A percentile compares a stretch with the other conserved stretches of the same genome.
phyloP scores from a whole-genome alignment of 805 yeast genomes.

The Zygotorulaspora florentina region DNA sequence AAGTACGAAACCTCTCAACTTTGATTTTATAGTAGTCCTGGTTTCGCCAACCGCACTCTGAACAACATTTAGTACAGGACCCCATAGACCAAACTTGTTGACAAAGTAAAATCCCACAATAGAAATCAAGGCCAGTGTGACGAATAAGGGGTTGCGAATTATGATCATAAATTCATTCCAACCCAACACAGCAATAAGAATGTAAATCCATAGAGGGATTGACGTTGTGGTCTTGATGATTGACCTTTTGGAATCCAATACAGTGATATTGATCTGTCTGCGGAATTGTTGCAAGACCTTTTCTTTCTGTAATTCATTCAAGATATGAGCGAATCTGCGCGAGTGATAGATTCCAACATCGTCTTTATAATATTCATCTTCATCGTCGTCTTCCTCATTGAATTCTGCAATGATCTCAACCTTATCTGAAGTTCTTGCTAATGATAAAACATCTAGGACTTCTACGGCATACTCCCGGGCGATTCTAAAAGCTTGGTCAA shows the following conservation, averaged over 20 bases:
- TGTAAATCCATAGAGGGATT: constrained; percentile 80
- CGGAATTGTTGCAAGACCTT: constrained; percentile 57
- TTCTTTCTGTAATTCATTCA: constrained; percentile 54
- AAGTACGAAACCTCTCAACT: constrained; percentile 52
- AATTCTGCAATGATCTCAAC: constrained; percentile 57
- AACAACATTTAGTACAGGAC: constrained; percentile 63
- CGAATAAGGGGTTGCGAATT: constrained; percentile 77
- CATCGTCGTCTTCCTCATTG: constrained; percentile 37
- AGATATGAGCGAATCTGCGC: constrained; percentile 51
- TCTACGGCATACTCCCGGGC: constrained; percentile 57
- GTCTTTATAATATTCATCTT: constrained; percentile 35
- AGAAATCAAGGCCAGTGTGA: constrained; percentile 53
- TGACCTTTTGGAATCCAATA: constrained; percentile 84
- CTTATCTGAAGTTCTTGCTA: constrained; percentile 51
- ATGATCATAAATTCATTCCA: constrained; percentile 95
- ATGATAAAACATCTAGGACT: constrained; percentile 55
- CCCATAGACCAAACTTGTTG: constrained; percentile 66
- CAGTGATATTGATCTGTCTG: constrained; percentile 72
- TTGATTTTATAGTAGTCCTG: constrained; percentile 50
- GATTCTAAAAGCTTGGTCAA: constrained; percentile 57
- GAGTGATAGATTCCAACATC: constrained; percentile 41
- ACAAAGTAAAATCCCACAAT: constrained; percentile 63
- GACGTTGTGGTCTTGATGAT: constrained; percentile 70
- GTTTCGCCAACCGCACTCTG: constrained; percentile 57
- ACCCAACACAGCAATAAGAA: constrained; percentile 70